Conservation (phyloP, 2,329 filamentous ascomycete species). For the Ophiosphaerella narmari region DNA sequence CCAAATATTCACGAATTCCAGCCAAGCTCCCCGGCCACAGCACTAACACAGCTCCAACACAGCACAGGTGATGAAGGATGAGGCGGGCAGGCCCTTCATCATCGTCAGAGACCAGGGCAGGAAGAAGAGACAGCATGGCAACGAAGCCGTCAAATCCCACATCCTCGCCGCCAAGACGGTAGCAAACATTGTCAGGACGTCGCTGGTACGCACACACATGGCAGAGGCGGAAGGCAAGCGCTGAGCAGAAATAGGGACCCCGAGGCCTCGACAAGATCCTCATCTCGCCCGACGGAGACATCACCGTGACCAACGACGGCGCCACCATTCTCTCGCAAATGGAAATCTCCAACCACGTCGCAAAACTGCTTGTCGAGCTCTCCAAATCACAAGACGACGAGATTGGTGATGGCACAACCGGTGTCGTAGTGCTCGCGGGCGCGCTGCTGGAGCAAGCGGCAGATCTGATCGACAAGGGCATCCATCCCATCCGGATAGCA, state of each 20-base stretch:
- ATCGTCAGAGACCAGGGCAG: conserved; percentile 97
- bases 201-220: conserved; percentile 61
- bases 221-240: background rate
- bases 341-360: conserved; percentile 98
- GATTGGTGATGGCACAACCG: conserved; percentile 97
- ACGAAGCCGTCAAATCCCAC: conserved; percentile 96
- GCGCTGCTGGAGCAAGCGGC: conserved; percentile 95
- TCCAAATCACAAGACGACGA: conserved; percentile 99
- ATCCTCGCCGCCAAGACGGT: conserved; percentile 96
- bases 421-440: conserved; percentile 93
- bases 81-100: conserved; percentile 96
- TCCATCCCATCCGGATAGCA: conserved; percentile 97
- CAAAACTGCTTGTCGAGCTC: conserved; percentile 93
- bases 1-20: background rate
- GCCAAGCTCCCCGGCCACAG: conserved; percentile 4
- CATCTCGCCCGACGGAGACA: conserved; percentile 97
- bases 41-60: conserved; percentile 30
- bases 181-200: conserved; percentile 96
- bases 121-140: conserved; percentile 96
- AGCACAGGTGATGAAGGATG: conserved; percentile 89
- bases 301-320: conserved; percentile 98
- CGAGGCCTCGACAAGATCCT: conserved; percentile 98
- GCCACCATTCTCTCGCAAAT: conserved; percentile 96
- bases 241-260: conserved; percentile 64
- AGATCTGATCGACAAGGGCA: conserved; percentile 98